phyloP scores from a whole-genome alignment of 805 yeast species.

The Ogataea populi-albae region DNA sequence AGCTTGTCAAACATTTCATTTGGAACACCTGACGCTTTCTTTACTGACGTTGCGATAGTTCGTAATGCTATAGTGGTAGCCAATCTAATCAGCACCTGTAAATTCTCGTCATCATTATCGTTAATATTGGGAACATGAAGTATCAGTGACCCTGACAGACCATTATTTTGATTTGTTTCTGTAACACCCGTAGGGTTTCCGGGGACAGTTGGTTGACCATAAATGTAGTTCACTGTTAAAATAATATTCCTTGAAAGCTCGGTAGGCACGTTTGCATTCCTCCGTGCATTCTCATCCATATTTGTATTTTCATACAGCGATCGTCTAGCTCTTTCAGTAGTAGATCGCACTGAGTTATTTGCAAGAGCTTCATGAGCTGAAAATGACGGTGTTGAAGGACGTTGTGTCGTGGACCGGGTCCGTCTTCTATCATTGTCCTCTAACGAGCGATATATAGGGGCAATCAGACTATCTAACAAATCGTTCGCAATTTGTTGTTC shows the following conservation, averaged over 20 bases:
- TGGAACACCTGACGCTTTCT: conserved; percentile 51
- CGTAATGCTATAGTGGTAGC: conserved; percentile 71
- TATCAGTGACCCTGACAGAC: conserved; percentile 52
- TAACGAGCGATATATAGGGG: conserved; percentile 25
- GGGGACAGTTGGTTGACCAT: conserved; percentile 23
- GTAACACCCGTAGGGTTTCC: not conserved
- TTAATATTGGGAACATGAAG: conserved; percentile 65
- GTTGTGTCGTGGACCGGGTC: not conserved
- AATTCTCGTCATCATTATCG: conserved; percentile 55
- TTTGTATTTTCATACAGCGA: too few relatives aligned
- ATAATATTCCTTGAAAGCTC: conserved; percentile 37
- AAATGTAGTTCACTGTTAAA: conserved; percentile 39
- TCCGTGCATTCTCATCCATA: too few relatives aligned
- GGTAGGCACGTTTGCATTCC: not conserved
- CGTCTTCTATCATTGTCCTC: conserved; percentile 13
- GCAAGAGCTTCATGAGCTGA: not conserved
- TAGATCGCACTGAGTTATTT: not conserved
- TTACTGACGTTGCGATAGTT: conserved; percentile 51
- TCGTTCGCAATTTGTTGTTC: conserved; percentile 21
- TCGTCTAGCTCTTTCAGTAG: too few relatives aligned
- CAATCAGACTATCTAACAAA: conserved; percentile 23
- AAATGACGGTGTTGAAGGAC: not conserved
- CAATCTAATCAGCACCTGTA: conserved; percentile 58
- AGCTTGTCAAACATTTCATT: conserved; percentile 50
- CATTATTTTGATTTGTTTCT: not conserved